Base-by-base conservation (phyloP, 257 asterid genomes). In the Thymus quinquecostatus region DNA sequence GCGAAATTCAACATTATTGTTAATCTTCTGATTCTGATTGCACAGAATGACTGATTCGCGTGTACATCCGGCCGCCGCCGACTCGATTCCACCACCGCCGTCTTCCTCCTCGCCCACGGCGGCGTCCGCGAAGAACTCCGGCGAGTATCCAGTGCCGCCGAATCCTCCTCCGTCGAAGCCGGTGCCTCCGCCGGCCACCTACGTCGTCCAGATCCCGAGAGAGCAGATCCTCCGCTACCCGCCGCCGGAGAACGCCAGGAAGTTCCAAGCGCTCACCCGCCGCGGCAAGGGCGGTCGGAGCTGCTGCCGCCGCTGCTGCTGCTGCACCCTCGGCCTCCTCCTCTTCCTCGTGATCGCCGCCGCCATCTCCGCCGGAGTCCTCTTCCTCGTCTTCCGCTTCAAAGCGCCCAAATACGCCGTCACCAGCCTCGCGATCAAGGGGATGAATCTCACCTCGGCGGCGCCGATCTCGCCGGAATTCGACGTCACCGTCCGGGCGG, bases 351-450 rank as follows among this genome's bases (percentile, higher is more conserved):
- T 83, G 29, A 5, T 84, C 43, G 82, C 85, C 70, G 81, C 85
- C 47, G 90, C 88, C 13, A 38, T 86, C 34, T 64, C 97, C 50
- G 96, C 90, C 77, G 96, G 88, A 29, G 89, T 83, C 5, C 72
- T 94, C 45, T 91, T 82, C 88, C 88, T 86, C 68, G 88, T 86
- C 27, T 82, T 85, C 88, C 78, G 91, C 0, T 96, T 96, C 67
- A 83, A 80, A 74, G 58, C 96, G 1, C 97, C 96, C 0, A 76
- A 78, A 11, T 94, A 87, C 73, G 5, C 84, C 1, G 82, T 94
- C 38, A 69, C 88, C 3, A 50, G 47, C 6, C 49, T 91, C 63
- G 65, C 87, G 1, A 51, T 89, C 66, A 69, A 68, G 50, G 87
- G 91, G 2, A 64, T 93, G 82, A 84, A 86, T 60, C 67, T 84